A percentile compares a stretch with the other conserved stretches of the same genome.
Conservation (phyloP, 306 rosid species). For the Quercus agrifolia region DNA sequence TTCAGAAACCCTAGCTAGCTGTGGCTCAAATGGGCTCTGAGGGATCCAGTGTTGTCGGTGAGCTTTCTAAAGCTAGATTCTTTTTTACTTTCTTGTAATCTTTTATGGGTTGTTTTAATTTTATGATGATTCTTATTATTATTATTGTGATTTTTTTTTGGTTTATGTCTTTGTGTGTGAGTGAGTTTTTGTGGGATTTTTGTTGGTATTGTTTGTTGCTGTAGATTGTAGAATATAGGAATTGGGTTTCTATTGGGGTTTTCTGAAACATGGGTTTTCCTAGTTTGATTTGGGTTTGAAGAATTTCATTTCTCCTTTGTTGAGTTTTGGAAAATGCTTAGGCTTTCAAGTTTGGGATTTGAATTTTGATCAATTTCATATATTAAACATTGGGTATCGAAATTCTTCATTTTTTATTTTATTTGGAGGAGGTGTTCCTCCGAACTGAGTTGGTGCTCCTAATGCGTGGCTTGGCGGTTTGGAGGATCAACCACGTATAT, state of each 20-base stretch:
- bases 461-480: no score
- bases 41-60: constrained; percentile 80
- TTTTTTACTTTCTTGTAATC: not conserved
- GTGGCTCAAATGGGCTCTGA: constrained; percentile 65
- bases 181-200: not conserved
- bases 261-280: not conserved
- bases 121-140: no score
- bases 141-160: no score
- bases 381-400: not conserved
- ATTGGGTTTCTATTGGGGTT: not conserved
- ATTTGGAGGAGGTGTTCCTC: no score
- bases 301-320: not conserved
- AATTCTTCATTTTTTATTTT: no score
- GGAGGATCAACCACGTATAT: no score
- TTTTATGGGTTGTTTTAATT: not conserved
- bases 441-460: no score
- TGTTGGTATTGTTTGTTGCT: not conserved
- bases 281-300: not conserved
- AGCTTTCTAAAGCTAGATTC: constrained; percentile 10
- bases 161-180: not conserved
- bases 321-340: not conserved
- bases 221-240: not conserved
- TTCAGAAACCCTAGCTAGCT: constrained; percentile 35
- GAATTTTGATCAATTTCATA: not conserved
- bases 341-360: not conserved